Base-by-base conservation (phyloP, 306 rosid genomes). In the Bauhinia variegata region DNA sequence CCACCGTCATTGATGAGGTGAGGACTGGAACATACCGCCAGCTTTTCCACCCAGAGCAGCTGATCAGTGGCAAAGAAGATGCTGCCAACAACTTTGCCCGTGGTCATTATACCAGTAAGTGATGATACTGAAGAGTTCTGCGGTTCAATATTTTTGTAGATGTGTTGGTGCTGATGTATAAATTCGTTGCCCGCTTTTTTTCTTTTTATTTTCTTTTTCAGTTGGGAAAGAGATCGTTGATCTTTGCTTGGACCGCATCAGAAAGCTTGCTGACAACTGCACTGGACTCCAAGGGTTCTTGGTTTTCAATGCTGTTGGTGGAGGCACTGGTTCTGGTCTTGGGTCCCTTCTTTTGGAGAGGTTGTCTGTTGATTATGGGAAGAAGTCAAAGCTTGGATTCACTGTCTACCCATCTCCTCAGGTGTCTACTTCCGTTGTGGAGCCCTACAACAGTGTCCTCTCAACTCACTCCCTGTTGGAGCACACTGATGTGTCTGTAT, bases 21-120 rank as follows among this genome's bases (percentile, higher is more conserved):
- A n/a, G n/a, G n/a, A n/a, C n/a, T n/a, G n/a, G n/a, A n/a, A n/a
- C n/a, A n/a, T n/a, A n/a, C n/a, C n/a, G n/a, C n/a, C n/a, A n/a
- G n/a, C n/a, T n/a, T n/a, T n/a, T 76, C 65, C 87, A 82, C 75
- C 87, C 87, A 2, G 87, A 83, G 53, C 87, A 83, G 54, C 80
- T 83, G 13, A 79, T 83, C 48, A 79, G 85, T 3, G 87, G 87
- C 73, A 83, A 83, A 60, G 87, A 83, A 60, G 87, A 83, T 74
- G 87, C 87, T 48, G 87, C 87, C 58, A 83, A 83, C 76, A 83
- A 83, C 76, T 83, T 83, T 56, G 87, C 87, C 64, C 82, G 87
- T 17, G 87, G 87, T 16, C 87, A 79, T 38, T 83, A 79, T 18
- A 79, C 87, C 78, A 79, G 82, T 78, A 72, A 38, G 11, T 7